phyloP scores from a whole-genome alignment of 495 filamentous ascomycete genomes.

The Penicillium dipodomyicola region DNA sequence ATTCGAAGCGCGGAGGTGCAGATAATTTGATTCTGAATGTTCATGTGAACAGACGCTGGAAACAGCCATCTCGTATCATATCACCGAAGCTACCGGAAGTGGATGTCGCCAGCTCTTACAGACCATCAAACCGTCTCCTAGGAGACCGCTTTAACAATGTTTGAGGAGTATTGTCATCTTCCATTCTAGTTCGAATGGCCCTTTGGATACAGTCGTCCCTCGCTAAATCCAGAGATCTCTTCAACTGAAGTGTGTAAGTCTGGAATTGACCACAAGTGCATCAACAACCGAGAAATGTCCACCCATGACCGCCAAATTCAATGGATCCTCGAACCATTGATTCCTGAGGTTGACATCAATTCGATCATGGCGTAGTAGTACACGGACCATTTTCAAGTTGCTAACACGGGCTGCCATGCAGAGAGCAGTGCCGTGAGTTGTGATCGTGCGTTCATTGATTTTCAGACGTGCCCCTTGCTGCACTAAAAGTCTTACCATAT shows the following conservation, averaged over 20 bases:
- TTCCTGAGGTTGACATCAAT: constrained; percentile 14
- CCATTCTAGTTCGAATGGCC: constrained; percentile 3
- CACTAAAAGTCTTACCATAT: constrained; percentile 10
- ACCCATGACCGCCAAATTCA: constrained; percentile 9
- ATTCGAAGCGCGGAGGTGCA: too few relatives aligned
- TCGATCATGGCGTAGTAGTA: constrained; percentile 5
- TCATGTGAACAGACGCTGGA: too few relatives aligned
- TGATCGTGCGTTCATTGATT: constrained; percentile 12
- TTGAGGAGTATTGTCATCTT: constrained; percentile 1
- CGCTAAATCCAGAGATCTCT: constrained; percentile 3
- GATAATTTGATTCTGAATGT: too few relatives aligned
- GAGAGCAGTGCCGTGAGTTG: constrained; percentile 11
- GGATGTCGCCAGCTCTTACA: too few relatives aligned
- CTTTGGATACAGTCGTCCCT: constrained; percentile 6
- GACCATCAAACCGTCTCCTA: background rate
- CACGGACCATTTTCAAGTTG: constrained; percentile 10
- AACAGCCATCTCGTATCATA: too few relatives aligned
- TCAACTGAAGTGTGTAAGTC: constrained; percentile 1
- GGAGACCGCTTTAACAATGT: constrained; percentile 3
- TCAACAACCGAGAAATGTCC: constrained; percentile 4
- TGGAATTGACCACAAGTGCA: background rate
- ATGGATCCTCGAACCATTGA: constrained; percentile 2
- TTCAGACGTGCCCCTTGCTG: constrained; percentile 2
- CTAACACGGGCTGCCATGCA: constrained; percentile 12
- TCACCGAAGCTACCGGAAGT: too few relatives aligned